Base-by-base conservation (phyloP, 768 basidiomycete species). In the Infundibulicybe gibba region DNA sequence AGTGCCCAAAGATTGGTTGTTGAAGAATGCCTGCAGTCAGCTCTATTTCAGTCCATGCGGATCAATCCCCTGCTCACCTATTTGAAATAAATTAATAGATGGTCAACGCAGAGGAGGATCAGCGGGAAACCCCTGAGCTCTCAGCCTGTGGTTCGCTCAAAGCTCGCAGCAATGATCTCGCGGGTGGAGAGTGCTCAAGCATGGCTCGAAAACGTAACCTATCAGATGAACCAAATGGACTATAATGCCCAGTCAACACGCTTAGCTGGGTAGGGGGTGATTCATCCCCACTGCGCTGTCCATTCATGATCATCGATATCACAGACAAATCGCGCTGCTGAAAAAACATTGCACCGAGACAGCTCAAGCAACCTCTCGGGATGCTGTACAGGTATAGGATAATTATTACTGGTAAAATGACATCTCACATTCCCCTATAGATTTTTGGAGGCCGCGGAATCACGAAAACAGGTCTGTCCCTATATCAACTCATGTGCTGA, bases 141-240 rank as follows among this genome's bases (percentile, higher is more conserved):
- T 2, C 87, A 92, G 59, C 80, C 93, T 1, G 87, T 97, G 50
- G 87, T 97, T 53, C 83, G 94, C n/a, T 70, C 80, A 38, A 95
- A 93, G 72, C 69, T 97, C 43, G 93, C 92, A 2, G 72, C 62
- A 3, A 97, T 97, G 89, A 92, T 95, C 41, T 77, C 90, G 17
- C 80, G 88, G 41, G 73, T 69, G 25, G 76, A 78, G 54, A 71
- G 73, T 41, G 71, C 70, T 0, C 88, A 90, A 61, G 74, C 68
- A 32, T 90, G 87, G 88, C 67, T 92, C 13, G 90, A 94, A 69
- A 84, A 81, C 53, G 74, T 93, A 53, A 91, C 90, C 0, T 84
- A 83, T 62, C 90, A 92, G 64, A 90, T 91, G 88, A 80, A 75
- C 63, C 81, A 87, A 51, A 90, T 92, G 90, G 79, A 76, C 13